Percentiles rank a stretch among this genome's conserved stretches.
phyloP scores from a whole-genome alignment of 257 asterid species.

The Echites panduratus region DNA sequence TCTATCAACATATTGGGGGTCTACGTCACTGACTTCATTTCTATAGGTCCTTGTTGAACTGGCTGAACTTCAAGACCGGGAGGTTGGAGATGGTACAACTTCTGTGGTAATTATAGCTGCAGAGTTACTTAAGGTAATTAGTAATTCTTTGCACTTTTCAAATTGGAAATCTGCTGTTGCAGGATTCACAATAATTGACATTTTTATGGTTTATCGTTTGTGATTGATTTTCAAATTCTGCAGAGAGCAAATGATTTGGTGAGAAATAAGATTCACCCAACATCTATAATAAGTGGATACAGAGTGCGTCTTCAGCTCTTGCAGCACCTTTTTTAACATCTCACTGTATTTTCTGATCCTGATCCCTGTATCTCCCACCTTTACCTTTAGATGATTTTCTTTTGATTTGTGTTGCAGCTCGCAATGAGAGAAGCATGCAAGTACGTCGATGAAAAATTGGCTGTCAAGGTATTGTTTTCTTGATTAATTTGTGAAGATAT shows the following conservation, averaged over 20 bases:
- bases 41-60: constrained; percentile 91
- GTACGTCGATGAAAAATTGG: constrained; percentile 86
- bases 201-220: background rate
- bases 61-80: constrained; percentile 98
- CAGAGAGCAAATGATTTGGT: constrained; percentile 98
- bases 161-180: background rate
- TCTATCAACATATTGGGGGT: background rate
- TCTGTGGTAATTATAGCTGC: constrained; percentile 96
- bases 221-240: constrained; percentile 18
- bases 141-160: background rate
- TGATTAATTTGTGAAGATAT: background rate
- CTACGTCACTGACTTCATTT: background rate
- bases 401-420: constrained; percentile 48
- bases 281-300: constrained; percentile 92
- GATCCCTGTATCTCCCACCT: background rate
- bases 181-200: background rate
- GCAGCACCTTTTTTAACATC: background rate
- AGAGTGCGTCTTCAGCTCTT: constrained; percentile 43
- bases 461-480: constrained; percentile 54
- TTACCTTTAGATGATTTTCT: constrained; percentile 7
- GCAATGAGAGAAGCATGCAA: constrained; percentile 99
- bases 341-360: background rate
- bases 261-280: constrained; percentile 91
- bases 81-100: constrained; percentile 99
- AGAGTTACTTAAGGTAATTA: constrained; percentile 86